Evolutionary conservation across 805 yeast species (phyloP), one percentile per base, ranked within the genome.

Genomic region (Metschnikowia matae): DNA sequence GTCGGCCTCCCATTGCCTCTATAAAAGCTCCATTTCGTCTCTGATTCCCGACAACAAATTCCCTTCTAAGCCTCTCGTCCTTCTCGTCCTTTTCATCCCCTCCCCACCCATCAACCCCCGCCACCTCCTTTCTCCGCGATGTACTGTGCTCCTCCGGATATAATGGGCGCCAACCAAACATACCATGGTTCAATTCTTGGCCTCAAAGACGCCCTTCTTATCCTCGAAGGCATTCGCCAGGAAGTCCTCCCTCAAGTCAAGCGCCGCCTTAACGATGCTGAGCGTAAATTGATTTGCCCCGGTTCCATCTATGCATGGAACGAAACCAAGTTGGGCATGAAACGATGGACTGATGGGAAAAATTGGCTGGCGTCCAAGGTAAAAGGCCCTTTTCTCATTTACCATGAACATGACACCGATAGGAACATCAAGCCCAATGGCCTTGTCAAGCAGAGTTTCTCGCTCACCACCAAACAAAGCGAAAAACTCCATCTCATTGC

Each of bases 311-410:
- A 81, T 58, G 78, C 84, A 7, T 85, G 90, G 90, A 84, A 82
- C 62, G 91, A 85, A 62, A 70, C 75, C 13, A 84, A 81, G 56
- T 81, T 87, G 40, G 85, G 83, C 15, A 84, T 86, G 82, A 78
- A 82, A 54, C 68, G 91, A 29, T 85, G 92, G 91, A 85, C 91
- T 1, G 92, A 85, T 60, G 89, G 91, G 17, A 78, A 79, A 54
- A 74, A 78, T 33, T 85, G 92, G 91, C 74, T 82, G 51, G 87
- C 90, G 2, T 81, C 87, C 0, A 73, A 89, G 51, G 89, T 86
- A 1, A 74, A 77, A 3, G 87, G 87, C 4, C 73, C 79, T 1
- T 84, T 84, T 59, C 66, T 84, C 31, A 52, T 81, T 3, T 84
- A 84, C 63, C 75, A 79, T 47, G 89, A 85, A 61, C 77, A 83